These are phyloP conservation scores for Mycena floridula DNA, from an alignment of 768 basidiomycete genomes.

Conservation along the genomic window DNA sequence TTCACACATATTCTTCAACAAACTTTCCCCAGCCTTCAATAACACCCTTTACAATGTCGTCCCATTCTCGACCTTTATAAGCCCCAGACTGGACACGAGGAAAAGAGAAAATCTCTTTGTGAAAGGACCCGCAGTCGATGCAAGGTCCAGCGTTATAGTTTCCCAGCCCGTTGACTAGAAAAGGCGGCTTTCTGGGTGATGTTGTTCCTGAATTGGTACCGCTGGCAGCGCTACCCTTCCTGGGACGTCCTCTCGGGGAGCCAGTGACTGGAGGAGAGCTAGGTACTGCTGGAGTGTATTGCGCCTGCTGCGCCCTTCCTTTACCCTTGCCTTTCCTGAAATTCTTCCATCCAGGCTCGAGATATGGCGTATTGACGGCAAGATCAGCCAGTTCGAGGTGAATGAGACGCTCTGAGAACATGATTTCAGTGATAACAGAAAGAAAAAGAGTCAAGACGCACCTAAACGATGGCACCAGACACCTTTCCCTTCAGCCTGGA, in stretches of 20 bases:
- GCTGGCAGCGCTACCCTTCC: neutral
- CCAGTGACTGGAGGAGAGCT: neutral
- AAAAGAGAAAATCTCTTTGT: conserved; percentile 81
- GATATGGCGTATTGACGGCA: conserved; percentile 49
- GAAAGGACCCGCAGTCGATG: conserved; percentile 41
- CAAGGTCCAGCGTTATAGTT: conserved; percentile 24
- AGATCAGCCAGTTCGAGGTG: conserved; percentile 79
- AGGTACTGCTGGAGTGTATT: neutral
- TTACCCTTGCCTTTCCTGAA: conserved; percentile 18
- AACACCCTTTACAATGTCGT: conserved; percentile 64
- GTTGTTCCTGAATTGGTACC: conserved; percentile 1
- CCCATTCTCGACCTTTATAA: conserved; percentile 68
- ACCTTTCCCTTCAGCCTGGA: conserved; percentile 55
- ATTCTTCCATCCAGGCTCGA: conserved; percentile 43
- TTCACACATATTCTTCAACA: conserved; percentile 35
- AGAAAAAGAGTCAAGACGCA: neutral
- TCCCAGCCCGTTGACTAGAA: conserved; percentile 13
- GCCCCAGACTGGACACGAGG: conserved; percentile 42
- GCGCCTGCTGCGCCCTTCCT: conserved; percentile 12
- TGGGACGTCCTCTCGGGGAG: neutral
- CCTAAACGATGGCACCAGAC: conserved; percentile 69
- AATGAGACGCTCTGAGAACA: conserved; percentile 73
- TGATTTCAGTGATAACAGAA: neutral
- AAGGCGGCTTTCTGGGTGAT: neutral
- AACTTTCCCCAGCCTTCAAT: conserved; percentile 76